Evolutionary conservation across 768 basidiomycete genomes (phyloP), one percentile per base, ranked within the genome.

Genomic region (Boletus eberwhitei): DNA sequence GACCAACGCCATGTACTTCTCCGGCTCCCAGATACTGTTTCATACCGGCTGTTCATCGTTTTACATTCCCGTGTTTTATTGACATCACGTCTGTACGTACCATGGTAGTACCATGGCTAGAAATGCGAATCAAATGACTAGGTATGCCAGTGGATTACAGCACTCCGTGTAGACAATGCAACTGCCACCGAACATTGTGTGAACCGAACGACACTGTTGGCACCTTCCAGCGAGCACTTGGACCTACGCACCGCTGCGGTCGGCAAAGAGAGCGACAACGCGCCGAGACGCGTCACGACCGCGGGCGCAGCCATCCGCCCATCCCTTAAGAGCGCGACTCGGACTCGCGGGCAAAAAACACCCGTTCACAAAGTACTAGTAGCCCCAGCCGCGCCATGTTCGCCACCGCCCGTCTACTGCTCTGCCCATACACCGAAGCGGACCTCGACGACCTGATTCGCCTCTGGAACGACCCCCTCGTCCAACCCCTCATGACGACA

Each of bases 381-480:
- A 32, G 11, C 31, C 11, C 31, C 31, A 32, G 31, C 29, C 8
- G 29, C 7, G 31, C 31, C 31, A 70, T 71, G 63, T 62, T 70
- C 53, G 63, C 63, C 24, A 75, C 74, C 12, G 49, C 71, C 21
- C 71, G 67, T 21, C 63, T 75, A 14, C 56, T 64, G 17, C 63
- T 75, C 11, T 75, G 72, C 14, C 65, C 71, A 9, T 70, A 64
- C 54, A 29, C 60, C 48, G 64, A 71, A 17, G 61, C 63, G 37
- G 75, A 76, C 49, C 59, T 73, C 36, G 62, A 67, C 36, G 64
- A 66, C 36, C 53, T 75, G 22, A 41, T 62, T 12, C 42, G 4
- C 34, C 62, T 75, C 49, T 68, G 66, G 63, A 69, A 59, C 48
- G 64, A 73, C 24, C 64, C 64, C n/a, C 60, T 55, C 48, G 64